Evolutionary conservation across 75 land plant species (phyloP), one percentile per base, ranked within the genome.

Genomic region (Cryptomeria japonica): DNA sequence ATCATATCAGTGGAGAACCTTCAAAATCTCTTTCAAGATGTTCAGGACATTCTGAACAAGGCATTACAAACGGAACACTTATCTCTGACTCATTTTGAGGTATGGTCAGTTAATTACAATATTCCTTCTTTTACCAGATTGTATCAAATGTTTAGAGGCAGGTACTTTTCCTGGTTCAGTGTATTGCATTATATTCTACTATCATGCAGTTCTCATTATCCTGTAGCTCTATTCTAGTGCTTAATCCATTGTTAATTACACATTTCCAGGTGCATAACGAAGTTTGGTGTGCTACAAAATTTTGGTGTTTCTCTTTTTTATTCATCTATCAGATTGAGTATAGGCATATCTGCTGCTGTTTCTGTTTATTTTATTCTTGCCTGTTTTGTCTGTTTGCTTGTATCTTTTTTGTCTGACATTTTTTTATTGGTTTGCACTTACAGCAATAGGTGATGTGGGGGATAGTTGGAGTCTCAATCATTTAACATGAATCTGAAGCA

Each of bases 41-140:
- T 91, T 49, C 91, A 87, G 87, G 88, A 79, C 5, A 85, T 86
- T 87, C 78, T 98, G 77, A 93, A 94, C 83, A 51, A 91, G 42
- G 91, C 95, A 70, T 84, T 95, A 3, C 83, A 89, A 37, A 87
- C 88, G 68, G 97, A 98, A 87, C 87, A 91, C 76, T 93, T 93
- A 75, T 85, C 86, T 88, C 90, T 96, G 0, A 91, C 93, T 87
- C 97, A 98, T 87, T 98, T 96, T 92, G 99, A 98, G 97, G 98
- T 98, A 88, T 87, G 86, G 84, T 64, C 49, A 46, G 46, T 80
- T 8, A 46, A 80, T 38, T 80, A 90, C 77, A 73, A 12, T 15
- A 34, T 73, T 73, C 37, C 37, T 73, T 73, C 0, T 73, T 73
- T 73, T 73, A 9, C 77, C 12, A 34, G 77, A 34, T 34, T 73